phyloP scores from a whole-genome alignment of 495 filamentous ascomycete genomes.

The Penicillium arizonense region DNA sequence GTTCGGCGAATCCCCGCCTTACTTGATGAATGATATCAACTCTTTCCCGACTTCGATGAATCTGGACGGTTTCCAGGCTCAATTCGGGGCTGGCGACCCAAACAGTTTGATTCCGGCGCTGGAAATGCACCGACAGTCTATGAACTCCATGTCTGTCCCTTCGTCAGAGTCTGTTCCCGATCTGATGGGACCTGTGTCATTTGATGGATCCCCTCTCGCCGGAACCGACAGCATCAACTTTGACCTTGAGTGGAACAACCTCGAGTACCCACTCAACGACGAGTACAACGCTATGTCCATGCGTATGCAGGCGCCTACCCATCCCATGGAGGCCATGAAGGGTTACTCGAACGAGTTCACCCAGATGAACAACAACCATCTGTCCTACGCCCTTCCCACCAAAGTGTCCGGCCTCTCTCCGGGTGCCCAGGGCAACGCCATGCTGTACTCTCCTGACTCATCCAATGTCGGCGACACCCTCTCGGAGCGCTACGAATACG shows the following conservation, averaged over 20 bases:
- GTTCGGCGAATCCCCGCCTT: conserved; percentile 21
- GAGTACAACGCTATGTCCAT: conserved; percentile 37
- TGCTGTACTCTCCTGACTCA: conserved; percentile 62
- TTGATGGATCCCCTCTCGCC: conserved; percentile 22
- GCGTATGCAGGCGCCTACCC: conserved; percentile 32
- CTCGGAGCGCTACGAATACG: conserved; percentile 46
- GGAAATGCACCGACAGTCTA: conserved; percentile 25
- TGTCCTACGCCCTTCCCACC: background rate
- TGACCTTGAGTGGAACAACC: conserved; percentile 36
- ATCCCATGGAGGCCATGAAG: conserved; percentile 27
- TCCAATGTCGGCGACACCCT: conserved; percentile 27
- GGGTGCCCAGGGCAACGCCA: conserved; percentile 58
- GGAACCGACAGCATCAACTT: conserved; percentile 32
- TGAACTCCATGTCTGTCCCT: conserved; percentile 26
- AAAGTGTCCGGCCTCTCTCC: conserved; percentile 57
- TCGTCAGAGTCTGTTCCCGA: conserved; percentile 25
- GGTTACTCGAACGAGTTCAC: conserved; percentile 21
- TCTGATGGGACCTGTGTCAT: conserved; percentile 18
- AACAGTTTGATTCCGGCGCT: conserved; percentile 22
- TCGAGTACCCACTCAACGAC: conserved; percentile 29
- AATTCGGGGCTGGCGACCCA: conserved; percentile 55
- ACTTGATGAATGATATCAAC: conserved; percentile 17
- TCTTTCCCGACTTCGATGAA: conserved; percentile 35
- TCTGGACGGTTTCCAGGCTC: conserved; percentile 48
- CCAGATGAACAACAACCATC: conserved; percentile 3